Evolutionary conservation across 805 yeast species (phyloP).

Genomic region (Candida argentea): DNA sequence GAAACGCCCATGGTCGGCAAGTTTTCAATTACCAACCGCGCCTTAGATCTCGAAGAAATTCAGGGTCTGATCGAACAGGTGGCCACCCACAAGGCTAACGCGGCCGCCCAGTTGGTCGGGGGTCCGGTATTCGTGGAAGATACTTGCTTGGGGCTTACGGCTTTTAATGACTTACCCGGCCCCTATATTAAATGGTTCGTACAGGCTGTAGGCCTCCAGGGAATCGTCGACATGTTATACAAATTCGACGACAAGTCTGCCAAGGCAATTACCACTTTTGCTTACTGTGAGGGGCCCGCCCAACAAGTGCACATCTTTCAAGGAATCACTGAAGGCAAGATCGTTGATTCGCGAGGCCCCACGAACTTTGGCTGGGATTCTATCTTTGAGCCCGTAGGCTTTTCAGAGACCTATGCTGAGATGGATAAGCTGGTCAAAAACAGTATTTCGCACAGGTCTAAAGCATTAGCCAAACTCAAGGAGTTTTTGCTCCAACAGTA

Average conservation of each 20-base stretch:
- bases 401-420: constrained; percentile 67
- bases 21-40: constrained; percentile 45
- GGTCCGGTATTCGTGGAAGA: constrained; percentile 95
- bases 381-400: constrained; percentile 75
- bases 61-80: constrained; percentile 85
- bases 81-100: constrained; percentile 65
- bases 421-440: constrained; percentile 73
- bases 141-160: constrained; percentile 79
- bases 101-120: constrained; percentile 51
- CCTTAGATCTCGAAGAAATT: constrained; percentile 78
- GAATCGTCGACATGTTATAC: constrained; percentile 65
- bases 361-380: constrained; percentile 93
- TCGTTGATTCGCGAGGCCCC: constrained; percentile 73
- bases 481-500: constrained; percentile 30
- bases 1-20: constrained; percentile 23
- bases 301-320: constrained; percentile 66
- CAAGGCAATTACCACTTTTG: constrained; percentile 85
- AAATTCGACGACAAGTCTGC: constrained; percentile 82
- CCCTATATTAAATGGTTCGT: constrained; percentile 94
- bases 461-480: constrained; percentile 67
- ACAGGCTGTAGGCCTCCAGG: constrained; percentile 60
- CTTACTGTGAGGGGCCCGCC: constrained; percentile 78
- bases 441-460: constrained; percentile 76
- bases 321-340: constrained; percentile 73
- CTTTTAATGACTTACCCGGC: constrained; percentile 79